A percentile compares a stretch with the other conserved stretches of the same genome.
phyloP scores from a whole-genome alignment of 192 early-diverging fungal genomes.

The Allomyces javanicus region DNA sequence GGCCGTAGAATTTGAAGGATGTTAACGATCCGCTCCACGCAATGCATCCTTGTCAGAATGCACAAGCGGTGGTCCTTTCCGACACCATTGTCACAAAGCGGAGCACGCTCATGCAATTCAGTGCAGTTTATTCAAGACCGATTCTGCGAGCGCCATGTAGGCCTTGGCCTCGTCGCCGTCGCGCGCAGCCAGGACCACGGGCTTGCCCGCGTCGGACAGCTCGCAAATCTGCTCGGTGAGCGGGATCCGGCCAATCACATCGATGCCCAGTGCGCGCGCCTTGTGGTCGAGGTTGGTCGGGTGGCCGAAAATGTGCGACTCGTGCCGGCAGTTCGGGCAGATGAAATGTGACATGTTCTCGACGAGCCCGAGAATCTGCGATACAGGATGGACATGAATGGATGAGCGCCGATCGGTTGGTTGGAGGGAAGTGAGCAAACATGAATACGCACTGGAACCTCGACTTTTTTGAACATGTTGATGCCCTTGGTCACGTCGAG shows the following conservation, averaged over 20 bases:
- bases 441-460: conserved; percentile 42
- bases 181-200: conserved; percentile 36
- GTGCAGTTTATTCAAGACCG: no score
- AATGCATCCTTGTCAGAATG: no score
- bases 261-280: conserved; percentile 41
- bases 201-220: conserved; percentile 49
- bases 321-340: conserved; percentile 61
- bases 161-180: conserved; percentile 3
- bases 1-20: no score
- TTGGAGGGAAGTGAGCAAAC: background rate
- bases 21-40: no score
- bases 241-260: conserved; percentile 57
- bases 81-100: no score
- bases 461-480: conserved; percentile 63
- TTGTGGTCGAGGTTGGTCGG: conserved; percentile 27
- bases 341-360: conserved; percentile 73
- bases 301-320: conserved; percentile 60
- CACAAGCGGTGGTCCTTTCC: no score
- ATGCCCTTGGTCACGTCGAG: conserved; percentile 58
- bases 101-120: no score
- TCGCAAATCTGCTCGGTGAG: conserved; percentile 53
- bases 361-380: conserved; percentile 62
- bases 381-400: background rate
- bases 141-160: no score
- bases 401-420: background rate